These are phyloP conservation scores for Physocladia obscura DNA, from an alignment of 192 early-diverging fungal species.

Conservation along the genomic window DNA sequence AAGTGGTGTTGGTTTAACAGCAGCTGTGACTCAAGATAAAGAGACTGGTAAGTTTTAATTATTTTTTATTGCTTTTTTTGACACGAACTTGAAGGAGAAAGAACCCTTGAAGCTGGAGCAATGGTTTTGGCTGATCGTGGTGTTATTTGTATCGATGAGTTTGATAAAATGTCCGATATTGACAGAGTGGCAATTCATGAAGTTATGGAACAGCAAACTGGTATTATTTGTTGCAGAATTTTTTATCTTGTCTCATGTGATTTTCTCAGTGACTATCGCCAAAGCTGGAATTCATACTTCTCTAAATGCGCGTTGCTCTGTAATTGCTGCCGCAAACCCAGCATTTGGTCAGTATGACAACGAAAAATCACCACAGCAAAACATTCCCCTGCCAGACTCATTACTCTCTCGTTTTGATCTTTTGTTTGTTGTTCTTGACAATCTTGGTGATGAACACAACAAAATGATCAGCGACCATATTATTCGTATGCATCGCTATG, in stretches of 20 bases:
- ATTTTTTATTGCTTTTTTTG: background rate
- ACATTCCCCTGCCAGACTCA: conserved; percentile 95
- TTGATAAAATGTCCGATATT: conserved; percentile 98
- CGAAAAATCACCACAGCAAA: conserved; percentile 82
- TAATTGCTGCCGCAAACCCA: conserved; percentile 97
- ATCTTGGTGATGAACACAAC: conserved; percentile 80
- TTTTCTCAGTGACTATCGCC: conserved; percentile 44
- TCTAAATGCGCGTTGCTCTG: conserved; percentile 93
- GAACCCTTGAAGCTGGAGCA: conserved; percentile 92
- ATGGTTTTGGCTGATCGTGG: conserved; percentile 98
- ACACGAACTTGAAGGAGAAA: conserved; percentile 61
- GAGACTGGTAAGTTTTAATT: conserved; percentile 66
- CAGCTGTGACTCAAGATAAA: conserved; percentile 91
- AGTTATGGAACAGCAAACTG: conserved; percentile 99
- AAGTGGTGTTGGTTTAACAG: conserved; percentile 96
- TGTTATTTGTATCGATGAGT: conserved; percentile 98
- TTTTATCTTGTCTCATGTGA: background rate
- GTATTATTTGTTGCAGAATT: background rate
- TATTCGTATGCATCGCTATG: conserved; percentile 90
- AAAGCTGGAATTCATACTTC: conserved; percentile 99
- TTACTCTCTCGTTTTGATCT: conserved; percentile 96
- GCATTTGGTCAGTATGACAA: conserved; percentile 76
- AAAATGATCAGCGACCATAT: conserved; percentile 89
- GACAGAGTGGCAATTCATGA: conserved; percentile 99
- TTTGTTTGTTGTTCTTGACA: conserved; percentile 93